Base-by-base conservation (phyloP, 2,329 filamentous ascomycete genomes). In the Talaromyces funiculosus region DNA sequence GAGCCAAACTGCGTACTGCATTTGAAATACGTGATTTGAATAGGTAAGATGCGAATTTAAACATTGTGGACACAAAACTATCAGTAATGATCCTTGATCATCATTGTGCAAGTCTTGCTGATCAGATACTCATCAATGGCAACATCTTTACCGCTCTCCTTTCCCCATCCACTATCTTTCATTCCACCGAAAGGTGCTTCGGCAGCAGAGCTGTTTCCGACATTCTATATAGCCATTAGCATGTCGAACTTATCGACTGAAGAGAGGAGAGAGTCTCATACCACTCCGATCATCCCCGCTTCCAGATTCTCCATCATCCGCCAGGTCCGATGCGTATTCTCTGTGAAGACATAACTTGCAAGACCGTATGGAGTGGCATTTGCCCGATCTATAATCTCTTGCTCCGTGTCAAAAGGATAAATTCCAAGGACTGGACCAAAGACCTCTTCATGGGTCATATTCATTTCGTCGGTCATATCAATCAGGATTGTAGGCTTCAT, bases 381-480 rank as follows among this genome's bases (percentile, higher is more conserved):
- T 2, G 78, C 79, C 5, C 80, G 69, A 1, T 62, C 24, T 3
- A 80, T 65, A 0, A 78, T 77, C 56, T 80, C 72, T 22, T 75
- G 71, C 65, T 81, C 79, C 0, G 79, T 75, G 0, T 74, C 72
- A 82, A 84, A 88, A 7, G 77, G 78, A 58, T 86, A 69, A 16
- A 86, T 74, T 0, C 85, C 84, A 1, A 86, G 78, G 37, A 88
- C 81, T 0, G 85, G 85, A 20, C 82, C 82, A 62, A 85, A 85
- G 24, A 82, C 81, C 67, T 85, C 83, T 65, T 85, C 83, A 35
- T 71, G 69, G 10, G 84, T 81, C 35, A 84, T 74, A 35, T 75
- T 68, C 8, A 81, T 79, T 33, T 81, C 75, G 64, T 84, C 81
- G 0, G 80, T 78, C 38, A 82, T 82, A 60, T 81, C 79, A 35